Evolutionary conservation across 257 asterid genomes (phyloP), one percentile per base, ranked within the genome.

Genomic region (Solanum virginianum): DNA sequence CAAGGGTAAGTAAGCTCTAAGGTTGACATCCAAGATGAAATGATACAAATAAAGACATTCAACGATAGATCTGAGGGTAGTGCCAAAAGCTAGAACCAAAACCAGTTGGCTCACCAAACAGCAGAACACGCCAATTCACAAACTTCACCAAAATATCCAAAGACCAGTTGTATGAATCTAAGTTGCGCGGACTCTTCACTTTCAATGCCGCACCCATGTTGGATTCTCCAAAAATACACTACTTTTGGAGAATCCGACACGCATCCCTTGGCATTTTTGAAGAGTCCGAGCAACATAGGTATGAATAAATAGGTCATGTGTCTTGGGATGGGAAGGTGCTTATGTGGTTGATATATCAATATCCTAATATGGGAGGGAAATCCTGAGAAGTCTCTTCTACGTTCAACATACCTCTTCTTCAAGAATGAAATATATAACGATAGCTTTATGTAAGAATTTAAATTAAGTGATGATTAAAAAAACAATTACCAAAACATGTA

Each of bases 351-450:
- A 66, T 66, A 29, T 15, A 10, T 66, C 88, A 81, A 88, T 84
- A 71, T 90, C 91, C 82, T 70, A 81, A 83, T 32, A 56, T 3
- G 41, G 47, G 47, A 29, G n/a, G 45, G 41, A 66, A 29, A 29
- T 11, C 22, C 47, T 29, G 7, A 66, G 18, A 66, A 8, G 3
- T 29, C 12, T 29, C 47, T 66, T 29, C 32, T n/a, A 29, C n/a
- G 10, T 86, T 84, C 77, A 80, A 53, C 83, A 69, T 60, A 57
- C 79, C 88, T 81, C 74, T 85, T 10, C 53, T 56, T 70, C 53
- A 18, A 69, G 77, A 69, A 41, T 69, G 51, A 36, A 39, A 18
- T 0, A 18, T 16, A 17, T 39, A 70, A 20, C 53, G 39, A 70
- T 26, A 70, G 15, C 29, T 70, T 53, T 36, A 36, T 9, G 7